Evolutionary conservation across 495 filamentous ascomycete species (phyloP), one percentile per base, ranked within the genome.

Genomic region (Parmelia sp.): DNA sequence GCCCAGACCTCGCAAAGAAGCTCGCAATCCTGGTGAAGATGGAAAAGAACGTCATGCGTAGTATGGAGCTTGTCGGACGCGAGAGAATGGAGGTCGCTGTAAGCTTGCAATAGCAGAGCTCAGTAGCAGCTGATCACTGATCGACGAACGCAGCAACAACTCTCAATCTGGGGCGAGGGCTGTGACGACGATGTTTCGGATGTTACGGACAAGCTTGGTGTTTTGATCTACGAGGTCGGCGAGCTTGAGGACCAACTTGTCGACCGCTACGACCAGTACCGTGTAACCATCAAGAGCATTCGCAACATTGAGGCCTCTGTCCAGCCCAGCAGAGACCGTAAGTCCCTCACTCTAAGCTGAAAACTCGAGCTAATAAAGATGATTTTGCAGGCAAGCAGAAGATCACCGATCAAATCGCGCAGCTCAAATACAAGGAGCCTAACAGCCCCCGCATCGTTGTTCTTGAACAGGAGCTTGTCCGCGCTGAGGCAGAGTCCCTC

Each of bases 1-100:
- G 94, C 63, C 95, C 94, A 63, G 94, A 98, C 63, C 88, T 98
- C 37, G 88, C 95, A 61, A 93, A 94, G 82, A 98, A 98, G 85
- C 86, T 98, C 62, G 88, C 92, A 33, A 90, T 96, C 81, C 85
- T 98, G 42, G 94, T 98, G 65, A 97, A 98, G 82, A 97, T 98
- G 95, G 94, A 98, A 80, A 98, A 98, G 88, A 97, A 98, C 72
- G 88, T 96, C 57, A 98, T 98, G 94, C 90, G 94, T 71, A 96
- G 92, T 74, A 86, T 98, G 84, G 94, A 97, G 75, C 80, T 93
- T 60, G 94, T 97, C 47, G 90, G 91, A 39, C 86, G 91, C 68
- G 94, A 97, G 82, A 84, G 95, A 66, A 97, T 97, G 90, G 95
- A 97, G 70, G 94, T 96, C 68, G 95, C 94, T 70, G 91, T 96